Evolutionary conservation across 2,329 filamentous ascomycete species (phyloP), one percentile per base, ranked within the genome.

Genomic region (Ceratocystis lukuohia): DNA sequence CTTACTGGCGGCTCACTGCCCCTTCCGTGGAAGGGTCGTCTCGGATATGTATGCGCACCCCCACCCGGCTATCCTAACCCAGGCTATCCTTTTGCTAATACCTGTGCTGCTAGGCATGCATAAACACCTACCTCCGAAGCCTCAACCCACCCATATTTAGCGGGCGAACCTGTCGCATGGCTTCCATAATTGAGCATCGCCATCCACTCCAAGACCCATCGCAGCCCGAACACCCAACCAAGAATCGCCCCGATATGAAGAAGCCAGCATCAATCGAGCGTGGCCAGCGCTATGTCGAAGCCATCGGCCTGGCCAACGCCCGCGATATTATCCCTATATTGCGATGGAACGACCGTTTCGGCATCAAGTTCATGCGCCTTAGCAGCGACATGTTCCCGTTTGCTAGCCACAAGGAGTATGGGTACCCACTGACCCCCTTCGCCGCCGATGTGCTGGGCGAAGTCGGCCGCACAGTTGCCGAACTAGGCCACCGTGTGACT

Each of bases 351-450:
- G 87, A 95, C 70, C 88, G 85, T 70, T 96, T 93, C 70, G 87
- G 88, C 48, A 97, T 97, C 76, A 92, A 86, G 70, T 96, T 97
- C 74, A 84, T 97, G 83, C 84, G 93, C 1, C 79, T 97, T 22
- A 96, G 90, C 70, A 96, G 90, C 65, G 93, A 96, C 71, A 96
- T 96, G 89, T 97, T 97, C 70, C 93, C 93, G 0, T 96, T 96
- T 74, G 93, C 93, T 1, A 95, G 89, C 70, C 93, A 97, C 72
- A 82, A 83, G 28, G 88, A 90, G 69, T 88, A 96, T 70, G 93
- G 92, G 0, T 97, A 97, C 75, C 88, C 84, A 70, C 80, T 97
- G 12, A 86, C 85, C 0, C 87, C 89, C 0, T 96, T 96, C 73
- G 93, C 92, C 0, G 84, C 88, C 0, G 86, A 91, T 15, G 85